Percentiles rank a stretch among this genome's conserved stretches.
phyloP scores from a whole-genome alignment of 2,329 filamentous ascomycete species.

The Bipolaris gigantea region DNA sequence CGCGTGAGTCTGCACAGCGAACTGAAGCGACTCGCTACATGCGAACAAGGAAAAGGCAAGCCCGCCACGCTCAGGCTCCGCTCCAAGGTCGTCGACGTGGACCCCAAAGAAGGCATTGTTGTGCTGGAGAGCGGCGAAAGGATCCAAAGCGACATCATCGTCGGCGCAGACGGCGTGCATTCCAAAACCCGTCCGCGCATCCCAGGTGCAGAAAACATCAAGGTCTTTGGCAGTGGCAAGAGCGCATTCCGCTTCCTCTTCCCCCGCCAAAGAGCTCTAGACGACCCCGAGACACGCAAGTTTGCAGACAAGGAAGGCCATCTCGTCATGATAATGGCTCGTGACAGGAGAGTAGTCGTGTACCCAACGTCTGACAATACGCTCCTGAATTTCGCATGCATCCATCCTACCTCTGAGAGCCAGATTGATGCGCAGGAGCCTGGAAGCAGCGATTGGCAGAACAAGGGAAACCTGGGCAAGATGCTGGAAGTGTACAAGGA shows the following conservation, averaged over 20 bases:
- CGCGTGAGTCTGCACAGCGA: slow-evolving; percentile 57
- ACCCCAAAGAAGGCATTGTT: slow-evolving; percentile 35
- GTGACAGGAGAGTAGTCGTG: slow-evolving; percentile 51
- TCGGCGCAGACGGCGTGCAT: slow-evolving; percentile 60
- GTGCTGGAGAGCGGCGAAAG: slow-evolving; percentile 46
- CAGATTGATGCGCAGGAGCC: slow-evolving; percentile 18
- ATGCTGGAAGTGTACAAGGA: slow-evolving; percentile 47
- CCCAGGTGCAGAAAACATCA: slow-evolving; percentile 35
- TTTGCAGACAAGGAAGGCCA: slow-evolving; percentile 46
- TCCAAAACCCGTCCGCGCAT: slow-evolving; percentile 37
- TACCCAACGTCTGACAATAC: slow-evolving; percentile 54
- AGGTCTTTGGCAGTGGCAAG: slow-evolving; percentile 55
- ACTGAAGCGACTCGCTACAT: slow-evolving; percentile 53
- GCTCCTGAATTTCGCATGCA: slow-evolving; percentile 52
- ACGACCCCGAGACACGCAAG: slow-evolving; percentile 45
- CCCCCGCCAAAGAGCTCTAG: slow-evolving; percentile 48
- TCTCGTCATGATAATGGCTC: slow-evolving; percentile 49
- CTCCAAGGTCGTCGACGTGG: slow-evolving; percentile 50
- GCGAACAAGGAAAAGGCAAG: slow-evolving; percentile 38
- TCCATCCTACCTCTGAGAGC: slow-evolving; percentile 45
- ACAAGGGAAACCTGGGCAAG: slow-evolving; percentile 40
- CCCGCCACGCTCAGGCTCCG: slow-evolving; percentile 47
- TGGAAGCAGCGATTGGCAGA: slow-evolving; percentile 40
- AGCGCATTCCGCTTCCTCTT: slow-evolving; percentile 62
- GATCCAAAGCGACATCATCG: slow-evolving; percentile 53